Percentiles rank a stretch among this genome's conserved stretches.
Conservation (phyloP, 2,329 filamentous ascomycete species). For the Penicillium sumatraense region DNA sequence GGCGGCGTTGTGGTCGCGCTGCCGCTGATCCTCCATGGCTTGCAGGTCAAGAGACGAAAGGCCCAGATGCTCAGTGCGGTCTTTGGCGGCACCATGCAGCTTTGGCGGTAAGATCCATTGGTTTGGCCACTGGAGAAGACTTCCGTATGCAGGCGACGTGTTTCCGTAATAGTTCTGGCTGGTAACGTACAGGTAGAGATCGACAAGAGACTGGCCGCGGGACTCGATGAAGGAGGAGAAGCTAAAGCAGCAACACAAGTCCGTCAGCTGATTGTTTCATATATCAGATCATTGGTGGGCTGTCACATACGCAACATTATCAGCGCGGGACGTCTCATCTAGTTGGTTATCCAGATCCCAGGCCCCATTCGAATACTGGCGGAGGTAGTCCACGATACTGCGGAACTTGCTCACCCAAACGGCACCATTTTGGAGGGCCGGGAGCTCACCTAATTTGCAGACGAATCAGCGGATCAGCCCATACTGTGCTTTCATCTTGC, state of each 20-base stretch:
- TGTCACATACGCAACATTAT: conserved; percentile 53
- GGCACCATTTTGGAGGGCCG: conserved; percentile 60
- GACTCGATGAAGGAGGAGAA: conserved; percentile 72
- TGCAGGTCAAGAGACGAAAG: conserved; percentile 71
- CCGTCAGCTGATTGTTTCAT: conserved; percentile 3
- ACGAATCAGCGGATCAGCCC: conserved; percentile 15
- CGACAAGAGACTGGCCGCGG: conserved; percentile 76
- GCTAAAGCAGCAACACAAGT: conserved; percentile 20
- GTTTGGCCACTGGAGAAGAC: conserved; percentile 80
- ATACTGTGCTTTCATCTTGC: neutral
- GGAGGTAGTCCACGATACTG: conserved; percentile 59
- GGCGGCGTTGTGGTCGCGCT: conserved; percentile 44
- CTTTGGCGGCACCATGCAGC: conserved; percentile 71
- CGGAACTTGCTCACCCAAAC: conserved; percentile 58
- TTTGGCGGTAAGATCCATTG: conserved; percentile 83
- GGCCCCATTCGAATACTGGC: conserved; percentile 50
- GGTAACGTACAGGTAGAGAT: conserved; percentile 87
- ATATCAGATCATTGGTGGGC: neutral
- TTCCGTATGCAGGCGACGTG: conserved; percentile 80
- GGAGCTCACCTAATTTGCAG: conserved; percentile 56
- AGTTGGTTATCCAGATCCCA: conserved; percentile 55
- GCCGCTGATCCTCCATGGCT: conserved; percentile 44
- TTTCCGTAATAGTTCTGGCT: conserved; percentile 80
- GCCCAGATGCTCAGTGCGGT: conserved; percentile 71
- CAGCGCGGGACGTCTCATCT: conserved; percentile 49